Conservation (phyloP, 2,329 filamentous ascomycete species). For the Calonectria fujianensis region DNA sequence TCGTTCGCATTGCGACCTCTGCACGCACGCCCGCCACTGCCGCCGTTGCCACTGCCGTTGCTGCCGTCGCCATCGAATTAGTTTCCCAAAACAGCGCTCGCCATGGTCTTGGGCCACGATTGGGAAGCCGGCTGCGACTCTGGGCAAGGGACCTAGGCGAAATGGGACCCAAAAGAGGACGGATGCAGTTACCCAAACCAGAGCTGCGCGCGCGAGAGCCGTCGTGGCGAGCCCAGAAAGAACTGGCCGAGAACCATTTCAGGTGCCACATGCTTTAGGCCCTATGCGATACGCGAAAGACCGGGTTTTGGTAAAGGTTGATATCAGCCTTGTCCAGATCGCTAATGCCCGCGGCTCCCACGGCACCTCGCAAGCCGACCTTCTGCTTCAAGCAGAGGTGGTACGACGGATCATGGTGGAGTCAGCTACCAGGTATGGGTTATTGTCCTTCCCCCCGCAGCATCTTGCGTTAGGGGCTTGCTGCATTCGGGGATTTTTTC, state of each 20-base stretch:
- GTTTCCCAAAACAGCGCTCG: slow-evolving; percentile 56
- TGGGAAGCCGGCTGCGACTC: slow-evolving; percentile 47
- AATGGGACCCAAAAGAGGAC: slow-evolving; percentile 77
- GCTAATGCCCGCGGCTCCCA: slow-evolving; percentile 73
- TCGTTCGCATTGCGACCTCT: slow-evolving; percentile 78
- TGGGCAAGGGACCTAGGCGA: slow-evolving; percentile 59
- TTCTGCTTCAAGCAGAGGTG: slow-evolving; percentile 60
- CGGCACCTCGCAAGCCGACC: slow-evolving; percentile 70
- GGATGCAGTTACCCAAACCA: slow-evolving; percentile 78
- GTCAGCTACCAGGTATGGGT: slow-evolving; percentile 67
- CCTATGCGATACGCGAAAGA: slow-evolving; percentile 79
- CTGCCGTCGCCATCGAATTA: not conserved
- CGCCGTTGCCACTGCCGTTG: not conserved
- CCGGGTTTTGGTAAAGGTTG: slow-evolving; percentile 74
- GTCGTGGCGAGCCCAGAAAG: slow-evolving; percentile 77
- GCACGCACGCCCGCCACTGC: not conserved
- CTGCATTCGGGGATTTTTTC: slow-evolving; percentile 73
- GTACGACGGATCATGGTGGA: slow-evolving; percentile 63
- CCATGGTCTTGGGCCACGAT: slow-evolving; percentile 61
- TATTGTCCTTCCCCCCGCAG: slow-evolving; percentile 60
- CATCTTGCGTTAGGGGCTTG: slow-evolving; percentile 75
- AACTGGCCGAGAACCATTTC: slow-evolving; percentile 77
- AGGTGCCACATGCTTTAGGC: slow-evolving; percentile 65
- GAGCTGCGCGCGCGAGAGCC: slow-evolving; percentile 66
- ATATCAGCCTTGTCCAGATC: slow-evolving; percentile 70